Evolutionary conservation across 2,329 filamentous ascomycete genomes (phyloP).

Genomic region (Arthroderma sp.): DNA sequence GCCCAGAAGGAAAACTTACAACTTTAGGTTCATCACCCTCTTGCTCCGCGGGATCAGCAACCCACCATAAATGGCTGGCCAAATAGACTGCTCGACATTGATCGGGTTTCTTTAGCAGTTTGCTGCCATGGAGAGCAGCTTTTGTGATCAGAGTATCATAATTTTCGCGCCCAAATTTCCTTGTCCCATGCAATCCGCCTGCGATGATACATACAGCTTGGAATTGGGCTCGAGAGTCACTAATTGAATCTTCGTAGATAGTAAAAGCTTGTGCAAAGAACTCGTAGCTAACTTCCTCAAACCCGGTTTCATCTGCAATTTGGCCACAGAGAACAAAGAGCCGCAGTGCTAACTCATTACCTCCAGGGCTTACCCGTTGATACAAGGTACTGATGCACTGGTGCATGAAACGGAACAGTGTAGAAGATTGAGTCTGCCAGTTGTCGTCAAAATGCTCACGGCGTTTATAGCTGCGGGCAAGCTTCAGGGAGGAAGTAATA

Average conservation of each 20-base stretch:
- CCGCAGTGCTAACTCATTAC: conserved; percentile 76
- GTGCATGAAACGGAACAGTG: conserved; percentile 92
- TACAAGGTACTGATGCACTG: conserved; percentile 76
- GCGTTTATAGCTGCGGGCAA: conserved; percentile 76
- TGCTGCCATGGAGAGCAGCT: conserved; percentile 90
- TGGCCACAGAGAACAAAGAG: conserved; percentile 87
- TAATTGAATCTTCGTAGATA: conserved; percentile 91
- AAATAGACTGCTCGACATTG: conserved; percentile 95
- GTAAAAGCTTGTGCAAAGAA: conserved; percentile 98
- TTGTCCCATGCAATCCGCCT: conserved; percentile 71
- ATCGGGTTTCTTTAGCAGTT: conserved; percentile 92
- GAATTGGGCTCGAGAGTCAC: conserved; percentile 92
- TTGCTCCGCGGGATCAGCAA: conserved; percentile 64
- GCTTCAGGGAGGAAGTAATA: conserved; percentile 76
- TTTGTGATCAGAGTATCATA: conserved; percentile 98
- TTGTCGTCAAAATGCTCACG: conserved; percentile 77
- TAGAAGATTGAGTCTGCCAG: conserved; percentile 59
- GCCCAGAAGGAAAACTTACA: conserved; percentile 38
- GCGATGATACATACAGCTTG: conserved; percentile 94
- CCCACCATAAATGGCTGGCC: conserved; percentile 97
- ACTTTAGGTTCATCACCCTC: conserved; percentile 69
- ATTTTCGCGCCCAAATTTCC: conserved; percentile 90
- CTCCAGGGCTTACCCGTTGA: conserved; percentile 65
- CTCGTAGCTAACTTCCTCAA: conserved; percentile 94
- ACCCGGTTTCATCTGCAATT: conserved; percentile 77